These are phyloP conservation scores for Neonectria magnoliae DNA, from an alignment of 2,329 filamentous ascomycete genomes.

Conservation along the genomic window DNA sequence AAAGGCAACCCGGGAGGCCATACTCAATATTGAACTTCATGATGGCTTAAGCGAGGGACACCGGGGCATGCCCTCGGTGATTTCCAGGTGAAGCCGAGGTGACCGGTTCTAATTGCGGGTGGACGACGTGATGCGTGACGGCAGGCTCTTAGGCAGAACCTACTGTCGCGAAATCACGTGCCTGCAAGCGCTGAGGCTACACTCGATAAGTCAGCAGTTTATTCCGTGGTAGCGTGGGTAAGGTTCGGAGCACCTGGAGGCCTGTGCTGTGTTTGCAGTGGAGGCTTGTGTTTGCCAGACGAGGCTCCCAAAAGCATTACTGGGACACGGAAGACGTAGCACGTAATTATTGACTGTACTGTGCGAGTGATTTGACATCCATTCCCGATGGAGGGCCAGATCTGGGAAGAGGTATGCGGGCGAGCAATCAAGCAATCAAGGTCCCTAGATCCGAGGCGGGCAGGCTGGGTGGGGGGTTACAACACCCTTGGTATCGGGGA, in stretches of 20 bases:
- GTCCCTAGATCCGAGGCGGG: background rate
- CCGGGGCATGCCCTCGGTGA: conserved; percentile 31
- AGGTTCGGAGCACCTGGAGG: no score
- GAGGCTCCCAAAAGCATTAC: background rate
- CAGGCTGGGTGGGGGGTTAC: background rate
- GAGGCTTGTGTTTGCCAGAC: background rate
- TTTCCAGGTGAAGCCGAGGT: conserved; percentile 17
- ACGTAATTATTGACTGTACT: background rate
- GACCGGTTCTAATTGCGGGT: conserved; percentile 16
- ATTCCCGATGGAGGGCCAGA: background rate
- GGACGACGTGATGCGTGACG: conserved; percentile 38
- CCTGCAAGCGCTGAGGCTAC: background rate
- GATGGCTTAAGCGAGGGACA: conserved; percentile 34
- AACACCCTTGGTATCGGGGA: conserved; percentile 6
- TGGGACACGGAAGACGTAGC: background rate
- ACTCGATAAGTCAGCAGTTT: conserved; percentile 9
- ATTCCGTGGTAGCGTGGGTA: background rate
- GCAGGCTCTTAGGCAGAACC: conserved; percentile 34
- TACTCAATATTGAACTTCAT: conserved; percentile 66
- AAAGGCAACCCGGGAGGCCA: conserved; percentile 10
- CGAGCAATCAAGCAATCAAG: background rate
- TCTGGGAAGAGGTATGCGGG: background rate
- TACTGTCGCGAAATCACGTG: conserved; percentile 48
- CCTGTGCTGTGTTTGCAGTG: background rate
- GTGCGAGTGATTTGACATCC: background rate